Base-by-base conservation (phyloP, 192 early-diverging fungal species). In the Backusella morwellensis region DNA sequence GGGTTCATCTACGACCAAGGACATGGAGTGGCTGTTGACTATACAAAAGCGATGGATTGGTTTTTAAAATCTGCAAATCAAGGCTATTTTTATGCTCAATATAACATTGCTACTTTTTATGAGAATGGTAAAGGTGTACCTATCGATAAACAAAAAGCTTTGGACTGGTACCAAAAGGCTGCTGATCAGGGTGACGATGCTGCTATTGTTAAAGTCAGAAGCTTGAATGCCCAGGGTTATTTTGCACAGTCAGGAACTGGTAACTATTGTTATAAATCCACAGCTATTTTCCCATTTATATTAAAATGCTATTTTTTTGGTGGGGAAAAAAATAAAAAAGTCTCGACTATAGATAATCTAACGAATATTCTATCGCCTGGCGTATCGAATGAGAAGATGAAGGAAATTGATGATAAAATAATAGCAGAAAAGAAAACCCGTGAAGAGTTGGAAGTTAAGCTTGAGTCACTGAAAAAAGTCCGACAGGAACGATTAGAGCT, bases 61-160 rank as follows among this genome's bases (percentile, higher is more conserved):
- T 88, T 93, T 72, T 81, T 89, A 23, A 82, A 86, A 68, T 88
- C 93, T 8, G 92, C 93, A 1, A 78, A 91, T 52, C 83, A 90
- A 50, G 88, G 91, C 76, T 91, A 94, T 79, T 89, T 93, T 15
- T 90, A 90, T 90, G 93, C 95, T 12, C 93, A 95, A 73, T 94
- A 91, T 82, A 95, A 94, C 72, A 85, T 94, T 32, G 95, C 90
- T 4, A 92, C 86, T 75, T 95, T 93, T 78, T 89, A 91, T 72
- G 88, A 90, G 26, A 92, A 88, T 74, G 95, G 93, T 19, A 85
- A 93, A 66, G 95, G 95, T 4, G 56, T 63, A 26, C 56, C 56
- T 4, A 63, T 63, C 23, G 56, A 63, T 63, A 63, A 63, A 63
- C 56, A 63, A 17, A 79, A 87, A 52, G 91, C 91, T 77, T 3